Evolutionary conservation across 2,329 filamentous ascomycete genomes (phyloP).

Genomic region (Colletotrichum euphorbiae): DNA sequence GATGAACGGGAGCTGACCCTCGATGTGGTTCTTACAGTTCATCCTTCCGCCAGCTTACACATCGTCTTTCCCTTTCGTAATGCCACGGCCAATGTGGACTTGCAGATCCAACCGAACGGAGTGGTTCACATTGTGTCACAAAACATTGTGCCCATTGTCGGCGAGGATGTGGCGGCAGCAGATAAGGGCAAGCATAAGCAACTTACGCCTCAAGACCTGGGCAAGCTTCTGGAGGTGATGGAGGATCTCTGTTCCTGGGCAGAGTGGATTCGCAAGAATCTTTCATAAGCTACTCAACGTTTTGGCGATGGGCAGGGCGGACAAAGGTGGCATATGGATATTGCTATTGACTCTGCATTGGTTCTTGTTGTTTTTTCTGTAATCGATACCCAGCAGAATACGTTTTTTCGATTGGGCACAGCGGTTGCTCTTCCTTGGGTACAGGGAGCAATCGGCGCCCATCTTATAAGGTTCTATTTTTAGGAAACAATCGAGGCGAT

Average conservation of each 20-base stretch:
- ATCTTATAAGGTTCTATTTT: no score
- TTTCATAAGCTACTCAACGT: slow-evolving; percentile 11
- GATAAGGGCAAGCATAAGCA: slow-evolving; percentile 47
- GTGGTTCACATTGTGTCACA: slow-evolving; percentile 69
- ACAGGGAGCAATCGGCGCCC: not conserved
- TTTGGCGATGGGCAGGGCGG: not conserved
- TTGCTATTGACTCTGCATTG: not conserved
- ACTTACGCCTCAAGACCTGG: slow-evolving; percentile 57
- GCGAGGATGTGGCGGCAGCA: slow-evolving; percentile 35
- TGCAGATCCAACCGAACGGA: slow-evolving; percentile 71
- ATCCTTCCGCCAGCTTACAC: slow-evolving; percentile 61
- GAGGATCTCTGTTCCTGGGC: slow-evolving; percentile 66
- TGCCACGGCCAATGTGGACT: slow-evolving; percentile 62
- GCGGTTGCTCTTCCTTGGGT: not conserved
- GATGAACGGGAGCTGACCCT: slow-evolving; percentile 48
- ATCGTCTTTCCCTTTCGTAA: slow-evolving; percentile 65
- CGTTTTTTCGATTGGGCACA: not conserved
- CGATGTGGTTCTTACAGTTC: slow-evolving; percentile 65
- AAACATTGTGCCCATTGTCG: slow-evolving; percentile 57
- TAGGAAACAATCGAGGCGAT: not conserved
- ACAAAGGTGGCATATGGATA: not conserved
- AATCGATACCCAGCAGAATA: slow-evolving; percentile 37
- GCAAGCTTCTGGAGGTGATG: slow-evolving; percentile 58
- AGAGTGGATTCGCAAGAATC: slow-evolving; percentile 60
- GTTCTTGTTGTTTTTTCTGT: slow-evolving; percentile 29